Evolutionary conservation across 2,329 filamentous ascomycete species (phyloP).

Genomic region (Hypomyces perniciosus): DNA sequence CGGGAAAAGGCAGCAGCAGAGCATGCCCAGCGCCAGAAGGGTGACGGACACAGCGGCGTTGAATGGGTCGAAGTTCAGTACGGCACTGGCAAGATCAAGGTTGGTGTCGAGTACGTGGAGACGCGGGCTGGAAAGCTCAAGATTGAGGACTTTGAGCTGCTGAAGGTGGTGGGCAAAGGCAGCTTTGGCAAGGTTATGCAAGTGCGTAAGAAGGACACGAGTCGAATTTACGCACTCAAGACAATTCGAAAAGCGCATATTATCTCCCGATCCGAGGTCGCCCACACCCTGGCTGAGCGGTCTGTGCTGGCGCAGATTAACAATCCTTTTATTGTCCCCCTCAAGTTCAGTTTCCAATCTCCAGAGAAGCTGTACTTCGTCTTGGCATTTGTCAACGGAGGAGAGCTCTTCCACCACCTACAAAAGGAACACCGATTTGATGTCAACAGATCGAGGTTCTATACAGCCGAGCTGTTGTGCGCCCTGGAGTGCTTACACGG

Average conservation of each 20-base stretch:
- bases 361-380: constrained; percentile 98
- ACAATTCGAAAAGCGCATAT: constrained; percentile 99
- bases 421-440: constrained; percentile 97
- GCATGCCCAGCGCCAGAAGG: constrained; percentile 48
- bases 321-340: constrained; percentile 97
- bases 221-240: constrained; percentile 96
- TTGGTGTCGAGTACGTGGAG: constrained; percentile 93
- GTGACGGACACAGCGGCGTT: constrained; percentile 61
- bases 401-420: constrained; percentile 94
- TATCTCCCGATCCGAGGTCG: constrained; percentile 95
- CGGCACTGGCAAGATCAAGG: constrained; percentile 79
- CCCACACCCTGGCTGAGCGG: constrained; percentile 90
- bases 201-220: constrained; percentile 95
- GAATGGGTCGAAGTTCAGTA: constrained; percentile 91
- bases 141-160: constrained; percentile 93
- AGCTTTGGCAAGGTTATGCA: constrained; percentile 99
- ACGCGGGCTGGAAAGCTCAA: constrained; percentile 83
- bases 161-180: constrained; percentile 97
- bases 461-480: constrained; percentile 92
- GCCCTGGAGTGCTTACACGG: constrained; percentile 94
- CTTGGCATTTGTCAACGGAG: constrained; percentile 93
- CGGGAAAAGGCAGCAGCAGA: constrained; percentile 69
- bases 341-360: constrained; percentile 99
- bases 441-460: constrained; percentile 93
- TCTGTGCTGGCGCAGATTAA: constrained; percentile 99